These are phyloP conservation scores for Ustilago crameri DNA, from an alignment of 1,284 basidiomycete genomes.

Conservation along the genomic window DNA sequence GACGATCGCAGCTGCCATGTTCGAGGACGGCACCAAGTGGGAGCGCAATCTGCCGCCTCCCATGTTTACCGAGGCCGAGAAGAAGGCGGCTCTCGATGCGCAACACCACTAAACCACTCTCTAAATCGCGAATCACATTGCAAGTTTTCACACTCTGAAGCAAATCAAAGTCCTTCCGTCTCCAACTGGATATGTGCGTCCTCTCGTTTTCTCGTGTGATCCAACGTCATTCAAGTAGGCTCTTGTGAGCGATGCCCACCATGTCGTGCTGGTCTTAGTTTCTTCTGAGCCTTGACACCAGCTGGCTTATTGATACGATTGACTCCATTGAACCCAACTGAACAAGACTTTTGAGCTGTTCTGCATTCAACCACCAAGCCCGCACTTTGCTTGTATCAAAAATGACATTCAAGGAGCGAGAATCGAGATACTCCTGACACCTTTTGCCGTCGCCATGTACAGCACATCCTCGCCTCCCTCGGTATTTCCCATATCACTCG, in stretches of 20 bases:
- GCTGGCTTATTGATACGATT: too few species aligned
- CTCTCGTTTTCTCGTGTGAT: too few species aligned
- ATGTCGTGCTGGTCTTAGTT: too few species aligned
- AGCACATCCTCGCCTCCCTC: constrained; percentile 13
- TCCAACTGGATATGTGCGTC: too few species aligned
- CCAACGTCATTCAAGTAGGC: too few species aligned
- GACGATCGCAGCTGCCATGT: constrained; percentile 57
- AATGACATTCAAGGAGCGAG: not conserved
- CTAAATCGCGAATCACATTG: not conserved
- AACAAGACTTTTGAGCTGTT: too few species aligned
- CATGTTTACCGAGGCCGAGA: constrained; percentile 65
- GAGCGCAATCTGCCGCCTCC: constrained; percentile 61
- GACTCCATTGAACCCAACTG: too few species aligned
- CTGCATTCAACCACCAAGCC: too few species aligned
- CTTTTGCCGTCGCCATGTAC: constrained; percentile 25
- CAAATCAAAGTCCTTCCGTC: too few species aligned
- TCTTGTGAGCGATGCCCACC: too few species aligned
- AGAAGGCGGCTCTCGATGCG: constrained; percentile 63
- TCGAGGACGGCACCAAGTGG: constrained; percentile 67
- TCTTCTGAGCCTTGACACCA: too few species aligned
- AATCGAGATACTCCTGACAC: constrained; percentile 21
- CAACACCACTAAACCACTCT: constrained; percentile 29
- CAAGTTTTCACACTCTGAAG: not conserved
- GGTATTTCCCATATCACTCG: constrained; percentile 3
- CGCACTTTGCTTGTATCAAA: not conserved